Conservation (phyloP, 1,139 yeast species). For the Insectozyma bohioensis region DNA sequence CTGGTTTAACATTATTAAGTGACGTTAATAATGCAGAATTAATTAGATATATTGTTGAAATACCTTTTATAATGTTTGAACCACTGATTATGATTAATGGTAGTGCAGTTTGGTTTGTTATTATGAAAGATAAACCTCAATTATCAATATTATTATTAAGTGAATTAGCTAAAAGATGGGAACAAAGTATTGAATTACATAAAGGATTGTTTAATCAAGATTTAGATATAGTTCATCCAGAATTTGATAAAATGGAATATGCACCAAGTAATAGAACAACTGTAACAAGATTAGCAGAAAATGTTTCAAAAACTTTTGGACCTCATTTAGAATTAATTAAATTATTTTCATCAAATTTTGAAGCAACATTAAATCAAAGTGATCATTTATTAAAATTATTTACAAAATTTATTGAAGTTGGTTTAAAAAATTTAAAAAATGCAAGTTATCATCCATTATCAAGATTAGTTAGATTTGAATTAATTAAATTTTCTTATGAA, state of each 20-base stretch:
- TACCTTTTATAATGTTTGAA: slow-evolving; percentile 71
- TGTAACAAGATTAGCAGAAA: slow-evolving; percentile 52
- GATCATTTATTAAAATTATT: slow-evolving; percentile 69
- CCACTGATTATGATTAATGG: slow-evolving; percentile 65
- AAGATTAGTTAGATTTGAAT: slow-evolving; percentile 70
- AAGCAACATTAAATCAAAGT: slow-evolving; percentile 76
- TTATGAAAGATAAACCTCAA: slow-evolving; percentile 64
- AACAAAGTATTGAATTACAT: slow-evolving; percentile 54
- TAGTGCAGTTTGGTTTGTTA: slow-evolving; percentile 76
- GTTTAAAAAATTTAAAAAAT: slow-evolving; percentile 50
- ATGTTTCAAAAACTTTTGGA: slow-evolving; percentile 54
- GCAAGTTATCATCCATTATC: slow-evolving; percentile 87
- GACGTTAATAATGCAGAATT: slow-evolving; percentile 50
- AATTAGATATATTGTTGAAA: slow-evolving; percentile 57
- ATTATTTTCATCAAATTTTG: slow-evolving; percentile 77
- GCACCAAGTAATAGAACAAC: slow-evolving; percentile 74
- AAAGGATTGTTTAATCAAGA: slow-evolving; percentile 68
- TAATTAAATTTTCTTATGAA: slow-evolving; percentile 67
- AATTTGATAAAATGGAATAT: slow-evolving; percentile 79
- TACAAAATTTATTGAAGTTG: slow-evolving; percentile 59
- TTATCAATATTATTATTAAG: slow-evolving; percentile 62
- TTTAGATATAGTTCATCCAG: slow-evolving; percentile 62
- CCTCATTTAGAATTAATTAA: slow-evolving; percentile 73
- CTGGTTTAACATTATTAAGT: slow-evolving; percentile 49
- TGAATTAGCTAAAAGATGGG: slow-evolving; percentile 71